A percentile compares a stretch with the other conserved stretches of the same genome.
Evolutionary conservation across 192 early-diverging fungal genomes (phyloP).

Genomic region (Entomortierella beljakovae): DNA sequence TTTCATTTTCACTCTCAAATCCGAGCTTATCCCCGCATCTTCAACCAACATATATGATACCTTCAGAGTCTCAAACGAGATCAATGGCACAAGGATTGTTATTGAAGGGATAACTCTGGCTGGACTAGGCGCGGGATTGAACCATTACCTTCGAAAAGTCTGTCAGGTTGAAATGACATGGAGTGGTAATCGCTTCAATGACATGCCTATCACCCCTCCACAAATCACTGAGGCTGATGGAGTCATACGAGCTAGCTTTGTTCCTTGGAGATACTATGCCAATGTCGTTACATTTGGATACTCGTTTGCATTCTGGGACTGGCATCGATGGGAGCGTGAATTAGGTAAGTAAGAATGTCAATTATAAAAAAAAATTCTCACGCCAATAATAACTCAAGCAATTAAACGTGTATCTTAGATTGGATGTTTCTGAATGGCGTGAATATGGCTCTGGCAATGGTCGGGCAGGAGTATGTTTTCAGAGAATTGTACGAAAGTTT

Average conservation of each 20-base stretch:
- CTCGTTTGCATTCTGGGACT: conserved; percentile 50
- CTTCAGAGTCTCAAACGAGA: conserved; percentile 26
- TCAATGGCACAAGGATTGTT: not conserved
- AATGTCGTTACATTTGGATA: conserved; percentile 52
- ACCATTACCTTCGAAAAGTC: conserved; percentile 35
- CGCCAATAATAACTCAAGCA: not conserved
- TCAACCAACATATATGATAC: conserved; percentile 31
- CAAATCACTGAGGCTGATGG: not conserved
- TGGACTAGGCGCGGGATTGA: conserved; percentile 38
- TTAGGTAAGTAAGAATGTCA: conserved; percentile 13
- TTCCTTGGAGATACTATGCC: conserved; percentile 48
- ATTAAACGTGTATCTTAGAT: conserved; percentile 5
- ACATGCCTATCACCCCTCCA: conserved; percentile 23
- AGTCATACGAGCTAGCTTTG: conserved; percentile 38
- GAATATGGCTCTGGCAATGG: conserved; percentile 47
- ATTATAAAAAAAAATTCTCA: not conserved
- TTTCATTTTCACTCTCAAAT: conserved; percentile 22
- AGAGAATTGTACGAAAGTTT: conserved; percentile 36
- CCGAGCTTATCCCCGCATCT: conserved; percentile 12
- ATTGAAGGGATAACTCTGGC: conserved; percentile 23
- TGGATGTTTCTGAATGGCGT: conserved; percentile 53
- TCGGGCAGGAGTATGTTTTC: conserved; percentile 47
- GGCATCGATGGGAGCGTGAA: conserved; percentile 47
- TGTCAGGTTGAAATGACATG: conserved; percentile 51
- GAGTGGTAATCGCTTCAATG: conserved; percentile 46